Evolutionary conservation across 2,329 filamentous ascomycete species (phyloP).

Genomic region (Aspergillus sp.): DNA sequence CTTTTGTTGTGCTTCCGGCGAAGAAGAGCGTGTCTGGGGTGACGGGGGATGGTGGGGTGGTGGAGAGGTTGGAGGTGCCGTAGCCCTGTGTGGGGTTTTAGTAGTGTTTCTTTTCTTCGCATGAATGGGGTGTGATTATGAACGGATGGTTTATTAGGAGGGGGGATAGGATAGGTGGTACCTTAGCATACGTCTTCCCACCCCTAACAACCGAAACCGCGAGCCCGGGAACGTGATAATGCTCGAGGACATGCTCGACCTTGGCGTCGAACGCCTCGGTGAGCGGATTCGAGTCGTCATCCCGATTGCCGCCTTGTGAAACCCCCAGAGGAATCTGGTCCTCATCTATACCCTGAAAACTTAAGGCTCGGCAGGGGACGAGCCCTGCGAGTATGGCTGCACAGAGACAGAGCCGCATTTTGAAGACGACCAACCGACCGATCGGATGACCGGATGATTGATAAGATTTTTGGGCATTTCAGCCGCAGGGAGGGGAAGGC

Average conservation of each 20-base stretch:
- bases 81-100: constrained; percentile 37
- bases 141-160: too few species aligned
- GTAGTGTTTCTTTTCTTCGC: too few species aligned
- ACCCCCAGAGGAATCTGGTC: too few species aligned
- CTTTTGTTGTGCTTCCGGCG: constrained; percentile 61
- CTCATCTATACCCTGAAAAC: too few species aligned
- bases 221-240: neutral
- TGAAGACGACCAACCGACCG: too few species aligned
- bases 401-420: too few species aligned
- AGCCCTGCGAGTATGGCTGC: too few species aligned
- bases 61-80: constrained; percentile 40
- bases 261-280: neutral
- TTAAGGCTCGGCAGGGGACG: too few species aligned
- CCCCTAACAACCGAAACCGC: neutral
- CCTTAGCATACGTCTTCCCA: constrained; percentile 12
- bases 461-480: too few species aligned
- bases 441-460: too few species aligned
- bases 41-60: constrained; percentile 38
- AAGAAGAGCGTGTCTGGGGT: constrained; percentile 59
- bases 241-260: neutral
- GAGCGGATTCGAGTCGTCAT: neutral
- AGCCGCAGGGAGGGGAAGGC: too few species aligned
- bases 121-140: too few species aligned
- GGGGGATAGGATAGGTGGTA: neutral
- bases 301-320: neutral